Evolutionary conservation across 192 early-diverging fungal species (phyloP).

Genomic region (Gonapodya prolifera): DNA sequence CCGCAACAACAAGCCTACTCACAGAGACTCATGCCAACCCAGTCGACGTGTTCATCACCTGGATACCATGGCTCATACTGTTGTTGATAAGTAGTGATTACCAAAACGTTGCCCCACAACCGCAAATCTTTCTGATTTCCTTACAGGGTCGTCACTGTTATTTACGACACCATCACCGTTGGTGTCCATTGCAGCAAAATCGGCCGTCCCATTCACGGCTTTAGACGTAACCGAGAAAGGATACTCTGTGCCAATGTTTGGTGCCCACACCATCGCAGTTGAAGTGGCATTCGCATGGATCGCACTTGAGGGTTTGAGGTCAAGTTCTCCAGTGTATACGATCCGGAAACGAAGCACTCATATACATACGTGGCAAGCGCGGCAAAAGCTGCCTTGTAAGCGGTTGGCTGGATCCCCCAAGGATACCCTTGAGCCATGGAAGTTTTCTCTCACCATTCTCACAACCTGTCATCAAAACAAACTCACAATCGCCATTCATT

Average conservation of each 20-base stretch:
- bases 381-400: not conserved
- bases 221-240: not conserved
- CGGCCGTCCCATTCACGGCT: not conserved
- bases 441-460: too few relatives aligned
- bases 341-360: not conserved
- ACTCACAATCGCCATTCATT: not conserved
- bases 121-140: too few relatives aligned
- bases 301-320: not conserved
- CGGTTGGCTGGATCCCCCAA: not conserved
- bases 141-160: not conserved
- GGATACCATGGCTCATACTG: conserved; percentile 34
- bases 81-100: too few relatives aligned
- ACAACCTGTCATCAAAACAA: not conserved
- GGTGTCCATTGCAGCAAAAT: not conserved
- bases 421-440: not conserved
- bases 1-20: not conserved
- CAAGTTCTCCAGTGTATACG: not conserved
- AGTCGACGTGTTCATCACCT: conserved; percentile 24
- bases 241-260: not conserved
- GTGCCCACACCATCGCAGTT: conserved; percentile 3
- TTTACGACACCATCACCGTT: not conserved
- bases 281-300: not conserved
- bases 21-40: conserved; percentile 26
- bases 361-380: not conserved
- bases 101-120: too few relatives aligned